Conservation (phyloP, 306 rosid genomes). For the Lathyrus aphaca region DNA sequence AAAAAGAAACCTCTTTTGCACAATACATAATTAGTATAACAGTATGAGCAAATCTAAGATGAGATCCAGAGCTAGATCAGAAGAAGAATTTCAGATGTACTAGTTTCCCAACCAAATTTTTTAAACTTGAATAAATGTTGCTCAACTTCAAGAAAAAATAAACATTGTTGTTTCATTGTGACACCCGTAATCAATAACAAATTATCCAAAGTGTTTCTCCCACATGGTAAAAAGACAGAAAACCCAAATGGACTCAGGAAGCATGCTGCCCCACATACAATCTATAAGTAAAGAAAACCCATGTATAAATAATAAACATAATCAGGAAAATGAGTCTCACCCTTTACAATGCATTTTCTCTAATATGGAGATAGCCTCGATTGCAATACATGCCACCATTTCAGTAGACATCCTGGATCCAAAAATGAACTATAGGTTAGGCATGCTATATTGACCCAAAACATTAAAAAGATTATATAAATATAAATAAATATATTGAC, state of each 20-base stretch:
- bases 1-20: background rate
- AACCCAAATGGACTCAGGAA: conserved; percentile 8
- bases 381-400: conserved; percentile 98
- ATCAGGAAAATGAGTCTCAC: conserved; percentile 48
- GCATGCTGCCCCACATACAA: conserved; percentile 1
- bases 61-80: background rate
- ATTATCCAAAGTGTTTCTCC: background rate
- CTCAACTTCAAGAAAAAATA: background rate
- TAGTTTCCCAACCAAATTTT: background rate
- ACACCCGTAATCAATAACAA: conserved; percentile 2
- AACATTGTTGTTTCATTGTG: background rate
- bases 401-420: conserved; percentile 75
- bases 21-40: background rate
- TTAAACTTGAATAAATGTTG: background rate
- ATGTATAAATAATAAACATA: conserved; percentile 24
- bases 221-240: background rate
- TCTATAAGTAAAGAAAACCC: conserved; percentile 18
- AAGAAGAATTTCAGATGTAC: background rate
- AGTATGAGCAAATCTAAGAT: background rate
- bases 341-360: conserved; percentile 93
- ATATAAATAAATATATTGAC: conserved; percentile 12
- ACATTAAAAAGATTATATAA: no score
- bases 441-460: conserved; percentile 7
- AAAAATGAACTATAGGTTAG: conserved; percentile 24
- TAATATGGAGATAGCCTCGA: conserved; percentile 91